Conservation (phyloP, 2,329 filamentous ascomycete genomes). For the Sclerotinia spermophila region DNA sequence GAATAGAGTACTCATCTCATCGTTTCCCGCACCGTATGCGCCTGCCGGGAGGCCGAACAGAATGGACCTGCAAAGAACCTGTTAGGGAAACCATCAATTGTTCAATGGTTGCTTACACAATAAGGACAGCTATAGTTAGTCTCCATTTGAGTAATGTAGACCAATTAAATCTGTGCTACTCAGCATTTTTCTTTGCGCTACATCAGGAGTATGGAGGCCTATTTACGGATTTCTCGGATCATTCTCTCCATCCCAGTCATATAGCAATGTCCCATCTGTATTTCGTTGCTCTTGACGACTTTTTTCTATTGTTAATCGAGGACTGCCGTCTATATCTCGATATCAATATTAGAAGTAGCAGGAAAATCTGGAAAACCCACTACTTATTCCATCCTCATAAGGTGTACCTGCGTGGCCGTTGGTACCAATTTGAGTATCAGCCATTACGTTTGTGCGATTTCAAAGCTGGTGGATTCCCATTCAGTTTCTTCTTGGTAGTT, state of each 20-base stretch:
- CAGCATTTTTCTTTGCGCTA: neutral
- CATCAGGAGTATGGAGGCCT: neutral
- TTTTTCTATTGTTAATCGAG: neutral
- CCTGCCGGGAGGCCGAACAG: conserved; percentile 37
- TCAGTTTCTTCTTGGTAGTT: neutral
- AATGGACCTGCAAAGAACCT: conserved; percentile 35
- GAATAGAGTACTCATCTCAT: conserved; percentile 36
- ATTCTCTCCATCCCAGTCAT: conserved; percentile 8
- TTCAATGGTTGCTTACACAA: neutral
- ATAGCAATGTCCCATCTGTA: conserved; percentile 4
- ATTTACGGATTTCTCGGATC: conserved; percentile 9
- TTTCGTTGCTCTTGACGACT: neutral
- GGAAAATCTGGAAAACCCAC: neutral
- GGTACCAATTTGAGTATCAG: neutral
- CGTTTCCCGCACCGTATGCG: conserved; percentile 37
- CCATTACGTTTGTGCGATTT: neutral
- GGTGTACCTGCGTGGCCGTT: neutral
- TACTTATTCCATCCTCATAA: neutral
- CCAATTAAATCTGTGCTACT: neutral
- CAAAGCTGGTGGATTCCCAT: neutral
- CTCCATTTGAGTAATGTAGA: conserved; percentile 8
- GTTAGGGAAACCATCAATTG: neutral
- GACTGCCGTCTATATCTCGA: neutral
- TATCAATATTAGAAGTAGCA: neutral
- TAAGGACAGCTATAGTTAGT: conserved; percentile 2